phyloP scores from a whole-genome alignment of 345 rosid genomes.

The Theobroma cacao region DNA sequence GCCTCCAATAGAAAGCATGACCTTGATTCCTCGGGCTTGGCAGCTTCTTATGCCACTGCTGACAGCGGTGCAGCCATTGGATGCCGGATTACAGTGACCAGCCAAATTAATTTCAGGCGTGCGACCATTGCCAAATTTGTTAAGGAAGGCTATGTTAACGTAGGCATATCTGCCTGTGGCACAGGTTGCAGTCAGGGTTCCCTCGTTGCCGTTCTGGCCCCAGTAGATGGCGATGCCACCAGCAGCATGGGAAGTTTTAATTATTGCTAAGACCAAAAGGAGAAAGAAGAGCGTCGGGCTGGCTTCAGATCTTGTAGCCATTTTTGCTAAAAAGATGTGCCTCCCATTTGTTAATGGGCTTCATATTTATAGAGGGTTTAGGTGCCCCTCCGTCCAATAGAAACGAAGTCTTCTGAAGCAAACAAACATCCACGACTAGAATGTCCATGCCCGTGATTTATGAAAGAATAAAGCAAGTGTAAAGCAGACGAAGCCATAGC shows the following conservation, averaged over 20 bases:
- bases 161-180: slow-evolving; percentile 42
- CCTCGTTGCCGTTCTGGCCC: slow-evolving; percentile 65
- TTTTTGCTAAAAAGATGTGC: slow-evolving; percentile 2
- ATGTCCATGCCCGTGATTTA: background rate
- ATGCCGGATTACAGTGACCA: slow-evolving; percentile 55
- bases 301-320: background rate
- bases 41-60: slow-evolving; percentile 42
- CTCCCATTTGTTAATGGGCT: background rate
- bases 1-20: slow-evolving; percentile 64
- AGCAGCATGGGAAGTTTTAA: slow-evolving; percentile 17
- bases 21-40: slow-evolving; percentile 50
- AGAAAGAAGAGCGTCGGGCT: slow-evolving; percentile 11
- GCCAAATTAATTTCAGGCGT: slow-evolving; percentile 53
- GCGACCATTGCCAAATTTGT: slow-evolving; percentile 49
- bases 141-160: slow-evolving; percentile 62
- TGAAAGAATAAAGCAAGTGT: background rate
- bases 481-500: background rate
- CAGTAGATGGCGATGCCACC: slow-evolving; percentile 40
- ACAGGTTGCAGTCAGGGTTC: slow-evolving; percentile 46
- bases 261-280: background rate
- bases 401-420: background rate
- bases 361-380: background rate
- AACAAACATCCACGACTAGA: background rate
- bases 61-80: slow-evolving; percentile 34
- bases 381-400: background rate